Evolutionary conservation across 2,329 filamentous ascomycete genomes (phyloP).

Genomic region (Scedosporium boydii): DNA sequence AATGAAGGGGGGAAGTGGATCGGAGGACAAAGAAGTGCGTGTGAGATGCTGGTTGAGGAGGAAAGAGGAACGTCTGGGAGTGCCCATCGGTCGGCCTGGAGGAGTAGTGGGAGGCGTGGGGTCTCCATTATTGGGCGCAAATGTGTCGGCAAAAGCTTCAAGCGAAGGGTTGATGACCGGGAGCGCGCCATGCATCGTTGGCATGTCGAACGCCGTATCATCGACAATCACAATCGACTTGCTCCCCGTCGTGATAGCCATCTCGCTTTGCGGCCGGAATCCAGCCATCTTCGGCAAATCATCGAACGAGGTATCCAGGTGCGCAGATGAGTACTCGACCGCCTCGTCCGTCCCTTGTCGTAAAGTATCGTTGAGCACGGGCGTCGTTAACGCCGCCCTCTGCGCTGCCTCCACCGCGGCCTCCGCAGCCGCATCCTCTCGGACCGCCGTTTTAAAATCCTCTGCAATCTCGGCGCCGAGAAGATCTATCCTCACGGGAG

Average conservation of each 20-base stretch:
- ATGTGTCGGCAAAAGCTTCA: conserved; percentile 44
- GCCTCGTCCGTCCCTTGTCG: conserved; percentile 7
- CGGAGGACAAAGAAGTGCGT: conserved; percentile 23
- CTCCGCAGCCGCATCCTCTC: conserved; percentile 48
- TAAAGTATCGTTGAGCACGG: not conserved
- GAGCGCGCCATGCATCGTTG: conserved; percentile 41
- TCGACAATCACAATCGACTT: conserved; percentile 87
- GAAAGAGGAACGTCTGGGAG: conserved; percentile 45
- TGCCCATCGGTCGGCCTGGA: conserved; percentile 33
- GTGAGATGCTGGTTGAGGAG: conserved; percentile 38
- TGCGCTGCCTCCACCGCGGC: conserved; percentile 10
- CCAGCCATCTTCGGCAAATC: conserved; percentile 8
- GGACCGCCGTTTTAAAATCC: conserved; percentile 68
- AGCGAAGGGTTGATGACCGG: conserved; percentile 34
- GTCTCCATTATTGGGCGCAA: conserved; percentile 37
- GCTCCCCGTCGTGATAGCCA: conserved; percentile 66
- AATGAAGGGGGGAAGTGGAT: conserved; percentile 36
- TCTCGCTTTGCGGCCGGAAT: conserved; percentile 38
- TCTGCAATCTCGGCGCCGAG: conserved; percentile 71
- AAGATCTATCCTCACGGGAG: conserved; percentile 65
- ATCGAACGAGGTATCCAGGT: conserved; percentile 25
- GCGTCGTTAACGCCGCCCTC: not conserved
- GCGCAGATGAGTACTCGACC: conserved; percentile 33
- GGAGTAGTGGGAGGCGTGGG: conserved; percentile 55
- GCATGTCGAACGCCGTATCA: conserved; percentile 44